Base-by-base conservation (phyloP, 2,329 filamentous ascomycete species). In the Penicillium sp. region DNA sequence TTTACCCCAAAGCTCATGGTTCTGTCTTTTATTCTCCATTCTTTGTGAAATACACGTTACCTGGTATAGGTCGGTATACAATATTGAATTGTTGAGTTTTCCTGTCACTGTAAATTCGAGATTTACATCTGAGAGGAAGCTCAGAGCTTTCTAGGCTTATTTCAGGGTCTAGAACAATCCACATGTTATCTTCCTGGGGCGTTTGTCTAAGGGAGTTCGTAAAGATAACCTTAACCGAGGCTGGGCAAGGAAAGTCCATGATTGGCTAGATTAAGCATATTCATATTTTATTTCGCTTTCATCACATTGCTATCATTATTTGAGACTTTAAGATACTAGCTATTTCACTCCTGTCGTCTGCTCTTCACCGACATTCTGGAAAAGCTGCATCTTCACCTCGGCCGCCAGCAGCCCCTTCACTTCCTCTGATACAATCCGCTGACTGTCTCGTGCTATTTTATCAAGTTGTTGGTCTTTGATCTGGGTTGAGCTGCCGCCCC, bases 381-480 rank as follows among this genome's bases (percentile, higher is more conserved):
- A 85, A 9, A 85, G 73, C 64, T 79, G 81, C 65, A 80, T 79
- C 71, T 85, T 85, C 30, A 85, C 80, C 50, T 84, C 81, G n/a
- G 77, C 78, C 7, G 80, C 80, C 30, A 81, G 65, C 13, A 82
- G 71, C 7, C 80, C 80, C 48, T 78, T 79, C 6, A 81, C 70
- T 63, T 87, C 85, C 67, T 87, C 85, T 0, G 81, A 80, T 6
- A 84, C 81, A 70, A 88, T 85, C 67, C 85, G 84, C 65, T 85
- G 83, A 56, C 85, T 84, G 65, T 85, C 84, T 45, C 80, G 80
- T 7, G 86, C 83, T 38, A 86, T 78, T 70, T 85, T 85, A 44
- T 83, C 82, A 47, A 85, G 66, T 56, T 82, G 77, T 50, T 75
- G 76, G 61, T 85, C 82, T 56, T 79, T 81, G 23, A 67, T 59